phyloP scores from a whole-genome alignment of 73 alveolate species.

The Tetrahymena malaccensis region DNA sequence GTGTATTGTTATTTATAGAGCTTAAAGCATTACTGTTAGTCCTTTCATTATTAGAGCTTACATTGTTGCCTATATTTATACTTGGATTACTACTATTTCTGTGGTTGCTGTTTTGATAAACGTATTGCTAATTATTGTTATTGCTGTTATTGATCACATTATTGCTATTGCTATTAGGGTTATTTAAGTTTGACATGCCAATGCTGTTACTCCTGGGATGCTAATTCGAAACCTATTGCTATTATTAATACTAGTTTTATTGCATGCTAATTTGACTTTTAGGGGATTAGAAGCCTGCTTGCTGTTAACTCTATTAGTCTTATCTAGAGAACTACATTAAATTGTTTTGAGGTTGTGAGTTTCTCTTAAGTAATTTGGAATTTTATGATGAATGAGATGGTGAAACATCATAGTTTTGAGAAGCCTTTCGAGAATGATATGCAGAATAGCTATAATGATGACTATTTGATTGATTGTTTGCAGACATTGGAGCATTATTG shows the following conservation, averaged over 20 bases:
- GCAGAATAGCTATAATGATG: background rate
- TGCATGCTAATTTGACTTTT: background rate
- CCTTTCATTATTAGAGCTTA: background rate
- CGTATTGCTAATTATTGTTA: background rate
- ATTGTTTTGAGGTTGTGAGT: background rate
- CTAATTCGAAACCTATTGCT: background rate
- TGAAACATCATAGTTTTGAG: background rate
- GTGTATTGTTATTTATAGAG: background rate
- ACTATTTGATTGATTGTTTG: background rate
- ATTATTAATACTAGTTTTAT: background rate
- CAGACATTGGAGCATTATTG: background rate
- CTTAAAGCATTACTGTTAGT: background rate
- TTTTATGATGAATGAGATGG: background rate
- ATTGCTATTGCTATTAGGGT: background rate
- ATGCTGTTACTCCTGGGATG: background rate
- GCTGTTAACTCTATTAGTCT: background rate
- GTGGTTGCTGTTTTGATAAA: background rate
- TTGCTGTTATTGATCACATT: background rate
- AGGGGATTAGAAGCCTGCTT: background rate
- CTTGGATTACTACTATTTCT: background rate
- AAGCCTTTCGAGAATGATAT: background rate
- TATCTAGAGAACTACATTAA: background rate
- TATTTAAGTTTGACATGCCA: background rate
- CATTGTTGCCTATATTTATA: background rate
- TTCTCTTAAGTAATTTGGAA: background rate